These are phyloP conservation scores for Erodium texanum DNA, from an alignment of 441 rosid genomes.

Conservation along the genomic window DNA sequence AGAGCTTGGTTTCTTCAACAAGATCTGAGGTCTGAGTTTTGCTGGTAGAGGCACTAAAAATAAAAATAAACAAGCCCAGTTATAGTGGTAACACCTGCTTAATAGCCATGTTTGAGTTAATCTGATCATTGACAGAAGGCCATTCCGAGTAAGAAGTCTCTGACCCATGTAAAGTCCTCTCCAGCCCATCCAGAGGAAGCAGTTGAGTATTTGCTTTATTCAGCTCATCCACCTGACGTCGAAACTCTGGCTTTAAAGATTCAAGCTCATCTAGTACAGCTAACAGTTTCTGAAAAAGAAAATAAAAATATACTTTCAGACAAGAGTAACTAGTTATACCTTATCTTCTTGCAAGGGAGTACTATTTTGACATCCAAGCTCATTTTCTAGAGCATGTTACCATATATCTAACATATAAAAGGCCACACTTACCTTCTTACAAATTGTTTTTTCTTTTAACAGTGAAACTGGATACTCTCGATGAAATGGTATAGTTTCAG, in stretches of 20 bases:
- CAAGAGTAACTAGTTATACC: background rate
- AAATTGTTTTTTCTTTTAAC: conserved; percentile 45
- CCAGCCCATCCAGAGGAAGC: conserved; percentile 31
- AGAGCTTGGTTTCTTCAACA: background rate
- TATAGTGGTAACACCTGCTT: conserved; percentile 30
- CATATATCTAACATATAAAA: background rate
- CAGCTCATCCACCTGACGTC: conserved; percentile 39
- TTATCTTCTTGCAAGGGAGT: background rate
- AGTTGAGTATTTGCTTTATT: conserved; percentile 29
- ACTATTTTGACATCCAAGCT: background rate
- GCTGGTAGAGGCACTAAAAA: background rate
- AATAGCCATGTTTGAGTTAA: conserved; percentile 29
- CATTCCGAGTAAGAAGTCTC: conserved; percentile 34
- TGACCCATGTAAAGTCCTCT: conserved; percentile 26
- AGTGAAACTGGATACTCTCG: conserved; percentile 55
- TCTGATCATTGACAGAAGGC: conserved; percentile 28
- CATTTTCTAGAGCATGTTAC: background rate
- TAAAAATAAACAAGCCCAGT: background rate
- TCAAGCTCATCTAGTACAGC: conserved; percentile 74
- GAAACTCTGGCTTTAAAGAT: conserved; percentile 65
- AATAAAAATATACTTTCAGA: conserved; percentile 6
- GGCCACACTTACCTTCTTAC: conserved; percentile 49
- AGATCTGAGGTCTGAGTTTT: background rate
- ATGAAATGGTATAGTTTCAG: conserved; percentile 87
- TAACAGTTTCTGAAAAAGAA: conserved; percentile 42